Evolutionary conservation across 2,329 filamentous ascomycete species (phyloP), one percentile per base, ranked within the genome.

Genomic region (Ceratocystiopsis brevicomis): DNA sequence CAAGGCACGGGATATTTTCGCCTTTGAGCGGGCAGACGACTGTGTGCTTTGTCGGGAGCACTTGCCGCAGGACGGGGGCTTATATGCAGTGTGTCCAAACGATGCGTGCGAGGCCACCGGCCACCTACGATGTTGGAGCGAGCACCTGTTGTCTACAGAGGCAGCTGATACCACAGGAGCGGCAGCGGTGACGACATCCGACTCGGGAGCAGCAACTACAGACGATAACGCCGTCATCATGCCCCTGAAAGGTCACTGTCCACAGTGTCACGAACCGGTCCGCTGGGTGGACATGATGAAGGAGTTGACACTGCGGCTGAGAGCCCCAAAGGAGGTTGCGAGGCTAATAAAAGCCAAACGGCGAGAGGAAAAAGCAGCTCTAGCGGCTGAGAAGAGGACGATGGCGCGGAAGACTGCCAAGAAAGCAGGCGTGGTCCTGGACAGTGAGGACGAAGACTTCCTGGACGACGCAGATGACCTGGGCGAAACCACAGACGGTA

Each of bases 251-350:
- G 86, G 85, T 3, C 58, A 53, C 2, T 96, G 88, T 60, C 84
- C 84, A 0, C 61, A 62, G 17, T 96, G 88, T 54, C 60, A 66
- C 1, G 64, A 65, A 0, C 58, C 64, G 5, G 61, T 86, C 2
- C 57, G 66, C 41, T 96, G 88, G 88, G 65, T 68, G 0, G 72
- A 81, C 40, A 73, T 95, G 61, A 80, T 92, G 63, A 87, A 77
- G 55, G 87, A 93, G 56, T 60, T 93, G 51, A 90, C 71, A 41
- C 61, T 94, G 40, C 70, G 88, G 32, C 64, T 73, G 34, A 70
- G 83, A 19, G 86, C 80, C 1, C 59, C 68, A 44, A 79, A 80
- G 45, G 79, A 86, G 50, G 62, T 87, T 1, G 70, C 76, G 37
- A 75, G 75, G 50, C 53, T 94, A 21, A 66, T 85, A 51, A 82